These are phyloP conservation scores for Medicago truncatula DNA, from an alignment of 306 rosid genomes.

Conservation along the genomic window DNA sequence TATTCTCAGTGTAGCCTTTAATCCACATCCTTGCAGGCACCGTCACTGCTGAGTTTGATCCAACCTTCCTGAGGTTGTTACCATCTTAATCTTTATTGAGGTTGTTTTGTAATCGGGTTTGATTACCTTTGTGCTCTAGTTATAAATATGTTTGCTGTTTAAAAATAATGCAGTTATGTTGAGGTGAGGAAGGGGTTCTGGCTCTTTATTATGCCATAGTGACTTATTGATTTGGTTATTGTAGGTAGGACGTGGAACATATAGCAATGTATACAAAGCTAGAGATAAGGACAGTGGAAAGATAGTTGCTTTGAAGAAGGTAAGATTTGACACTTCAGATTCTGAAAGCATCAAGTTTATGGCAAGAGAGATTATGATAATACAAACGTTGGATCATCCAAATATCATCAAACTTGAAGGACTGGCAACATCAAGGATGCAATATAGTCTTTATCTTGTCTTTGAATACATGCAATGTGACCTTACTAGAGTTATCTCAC, in stretches of 20 bases:
- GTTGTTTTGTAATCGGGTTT: too few relatives aligned
- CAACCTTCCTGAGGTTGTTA: too few relatives aligned
- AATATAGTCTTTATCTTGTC: slow-evolving; percentile 74
- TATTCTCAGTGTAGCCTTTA: too few relatives aligned
- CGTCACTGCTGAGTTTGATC: too few relatives aligned
- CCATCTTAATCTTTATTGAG: too few relatives aligned
- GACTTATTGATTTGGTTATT: slow-evolving; percentile 1
- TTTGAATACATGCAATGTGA: slow-evolving; percentile 66
- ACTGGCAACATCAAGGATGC: slow-evolving; percentile 80
- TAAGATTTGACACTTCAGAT: slow-evolving; percentile 75
- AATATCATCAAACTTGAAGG: slow-evolving; percentile 79
- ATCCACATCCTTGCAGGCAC: too few relatives aligned
- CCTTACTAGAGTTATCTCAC: slow-evolving; percentile 63
- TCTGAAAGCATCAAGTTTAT: slow-evolving; percentile 72
- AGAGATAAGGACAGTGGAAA: slow-evolving; percentile 61
- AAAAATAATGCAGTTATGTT: neutral
- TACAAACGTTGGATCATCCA: slow-evolving; percentile 70
- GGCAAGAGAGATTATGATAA: slow-evolving; percentile 77
- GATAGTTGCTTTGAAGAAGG: slow-evolving; percentile 82
- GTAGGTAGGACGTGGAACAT: slow-evolving; percentile 78
- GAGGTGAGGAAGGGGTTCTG: neutral
- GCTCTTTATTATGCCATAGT: neutral
- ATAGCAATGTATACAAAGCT: slow-evolving; percentile 87
- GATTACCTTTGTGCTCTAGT: too few relatives aligned
- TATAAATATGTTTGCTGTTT: too few relatives aligned